Conservation (phyloP, 306 rosid genomes). For the Sphenostylis stenocarpa region DNA sequence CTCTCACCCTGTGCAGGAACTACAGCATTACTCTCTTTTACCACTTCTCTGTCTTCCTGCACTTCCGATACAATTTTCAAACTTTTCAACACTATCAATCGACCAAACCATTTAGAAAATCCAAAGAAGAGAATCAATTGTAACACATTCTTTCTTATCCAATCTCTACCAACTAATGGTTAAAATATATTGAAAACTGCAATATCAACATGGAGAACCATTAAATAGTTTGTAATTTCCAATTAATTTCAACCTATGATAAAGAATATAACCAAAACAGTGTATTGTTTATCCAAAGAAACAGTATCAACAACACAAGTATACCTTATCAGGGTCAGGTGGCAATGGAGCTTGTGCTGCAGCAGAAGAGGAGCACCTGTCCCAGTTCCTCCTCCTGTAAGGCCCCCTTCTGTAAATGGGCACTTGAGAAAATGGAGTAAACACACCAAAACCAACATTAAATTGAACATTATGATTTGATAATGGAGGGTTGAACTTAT, state of each 20-base stretch:
- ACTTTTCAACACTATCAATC: constrained; percentile 4
- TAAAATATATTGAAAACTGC: not conserved
- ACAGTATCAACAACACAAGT: constrained; percentile 1
- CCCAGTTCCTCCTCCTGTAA: constrained; percentile 34
- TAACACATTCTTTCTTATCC: not conserved
- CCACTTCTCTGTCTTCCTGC: constrained; percentile 33
- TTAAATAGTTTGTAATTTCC: not conserved
- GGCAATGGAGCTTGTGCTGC: constrained; percentile 37
- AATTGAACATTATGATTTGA: constrained; percentile 18
- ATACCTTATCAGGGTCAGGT: constrained; percentile 56
- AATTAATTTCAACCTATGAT: not conserved
- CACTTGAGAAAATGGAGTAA: constrained; percentile 19
- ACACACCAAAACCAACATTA: constrained; percentile 20
- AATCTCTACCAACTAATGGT: not conserved
- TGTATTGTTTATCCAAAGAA: not conserved
- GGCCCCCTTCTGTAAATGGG: constrained; percentile 21
- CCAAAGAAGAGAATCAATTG: not conserved
- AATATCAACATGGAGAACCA: not conserved
- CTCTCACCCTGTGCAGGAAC: constrained; percentile 42
- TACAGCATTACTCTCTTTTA: constrained; percentile 24
- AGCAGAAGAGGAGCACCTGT: constrained; percentile 32
- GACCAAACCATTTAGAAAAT: constrained; percentile 8
- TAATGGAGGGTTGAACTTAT: constrained; percentile 28
- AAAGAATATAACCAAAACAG: not conserved
- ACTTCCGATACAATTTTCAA: constrained; percentile 23